Percentiles rank a stretch among this genome's conserved stretches.
These are phyloP conservation scores for Jackrogersella minutella DNA, from an alignment of 495 filamentous ascomycete species.

Conservation along the genomic window DNA sequence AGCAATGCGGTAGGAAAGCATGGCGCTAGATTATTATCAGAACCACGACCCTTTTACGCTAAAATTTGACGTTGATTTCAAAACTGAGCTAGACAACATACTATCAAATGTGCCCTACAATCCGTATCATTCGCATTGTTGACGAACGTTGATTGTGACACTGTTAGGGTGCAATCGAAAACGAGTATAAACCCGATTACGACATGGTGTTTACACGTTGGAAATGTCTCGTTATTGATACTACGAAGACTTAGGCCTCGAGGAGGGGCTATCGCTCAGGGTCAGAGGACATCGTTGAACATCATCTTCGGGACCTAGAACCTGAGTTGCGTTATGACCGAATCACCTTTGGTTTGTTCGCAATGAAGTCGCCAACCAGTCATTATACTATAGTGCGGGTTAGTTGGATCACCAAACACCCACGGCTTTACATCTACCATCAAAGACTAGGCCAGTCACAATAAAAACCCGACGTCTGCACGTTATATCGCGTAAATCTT, in stretches of 20 bases:
- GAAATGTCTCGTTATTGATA: not conserved
- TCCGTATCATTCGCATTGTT: not conserved
- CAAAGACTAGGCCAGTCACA: not conserved
- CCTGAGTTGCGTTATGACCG: not conserved
- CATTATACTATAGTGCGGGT: not conserved
- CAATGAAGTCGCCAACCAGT: too few species aligned
- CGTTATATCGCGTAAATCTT: not conserved
- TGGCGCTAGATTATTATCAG: not conserved
- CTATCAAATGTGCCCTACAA: too few species aligned
- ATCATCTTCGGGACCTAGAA: not conserved
- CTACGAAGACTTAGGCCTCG: not conserved
- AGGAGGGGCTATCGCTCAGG: not conserved
- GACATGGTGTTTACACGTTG: too few species aligned
- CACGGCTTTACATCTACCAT: not conserved
- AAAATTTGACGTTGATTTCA: not conserved
- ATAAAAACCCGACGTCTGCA: not conserved
- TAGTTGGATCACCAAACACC: not conserved
- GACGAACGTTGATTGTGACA: not conserved
- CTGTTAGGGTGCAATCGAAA: not conserved
- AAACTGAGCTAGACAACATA: too few species aligned
- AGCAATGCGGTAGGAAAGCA: slow-evolving; percentile 19
- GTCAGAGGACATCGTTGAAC: not conserved
- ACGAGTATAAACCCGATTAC: not conserved
- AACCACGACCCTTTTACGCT: not conserved
- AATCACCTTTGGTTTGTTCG: not conserved